phyloP scores from a whole-genome alignment of 805 yeast genomes.

The Myxozyma vanderwaltii region DNA sequence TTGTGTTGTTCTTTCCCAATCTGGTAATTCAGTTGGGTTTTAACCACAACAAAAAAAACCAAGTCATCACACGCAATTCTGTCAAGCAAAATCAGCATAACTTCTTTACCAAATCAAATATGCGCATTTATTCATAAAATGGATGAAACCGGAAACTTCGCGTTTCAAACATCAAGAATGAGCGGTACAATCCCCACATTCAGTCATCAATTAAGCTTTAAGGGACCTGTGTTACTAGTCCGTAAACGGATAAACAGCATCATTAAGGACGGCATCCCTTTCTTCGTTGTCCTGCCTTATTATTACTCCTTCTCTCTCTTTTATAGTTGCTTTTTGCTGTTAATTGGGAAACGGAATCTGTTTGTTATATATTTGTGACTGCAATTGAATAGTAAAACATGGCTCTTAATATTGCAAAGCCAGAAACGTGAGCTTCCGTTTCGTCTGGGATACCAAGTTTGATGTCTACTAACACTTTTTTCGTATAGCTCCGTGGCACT shows the following conservation, averaged over 20 bases:
- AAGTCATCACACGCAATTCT: no score
- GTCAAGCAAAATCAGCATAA: no score
- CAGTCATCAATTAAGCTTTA: neutral
- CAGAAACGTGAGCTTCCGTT: slow-evolving; percentile 5
- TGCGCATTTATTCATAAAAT: no score
- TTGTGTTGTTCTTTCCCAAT: no score
- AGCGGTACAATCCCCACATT: neutral
- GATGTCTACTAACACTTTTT: neutral
- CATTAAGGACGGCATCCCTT: neutral
- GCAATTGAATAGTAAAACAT: neutral
- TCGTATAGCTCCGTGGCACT: slow-evolving; percentile 9
- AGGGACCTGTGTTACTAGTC: neutral
- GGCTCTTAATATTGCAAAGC: neutral
- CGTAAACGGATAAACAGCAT: neutral
- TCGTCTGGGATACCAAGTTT: neutral
- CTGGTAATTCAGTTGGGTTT: no score
- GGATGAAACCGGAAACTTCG: no score
- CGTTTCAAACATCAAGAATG: neutral
- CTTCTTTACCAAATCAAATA: no score
- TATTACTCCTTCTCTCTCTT: neutral
- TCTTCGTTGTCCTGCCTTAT: neutral
- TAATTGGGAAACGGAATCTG: no score
- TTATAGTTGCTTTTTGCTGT: no score
- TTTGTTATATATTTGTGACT: neutral
- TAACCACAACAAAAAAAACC: no score